Percentiles rank a stretch among this genome's conserved stretches.
Evolutionary conservation across 75 land plant species (phyloP).

Genomic region (Isoetes taiwanensis): DNA sequence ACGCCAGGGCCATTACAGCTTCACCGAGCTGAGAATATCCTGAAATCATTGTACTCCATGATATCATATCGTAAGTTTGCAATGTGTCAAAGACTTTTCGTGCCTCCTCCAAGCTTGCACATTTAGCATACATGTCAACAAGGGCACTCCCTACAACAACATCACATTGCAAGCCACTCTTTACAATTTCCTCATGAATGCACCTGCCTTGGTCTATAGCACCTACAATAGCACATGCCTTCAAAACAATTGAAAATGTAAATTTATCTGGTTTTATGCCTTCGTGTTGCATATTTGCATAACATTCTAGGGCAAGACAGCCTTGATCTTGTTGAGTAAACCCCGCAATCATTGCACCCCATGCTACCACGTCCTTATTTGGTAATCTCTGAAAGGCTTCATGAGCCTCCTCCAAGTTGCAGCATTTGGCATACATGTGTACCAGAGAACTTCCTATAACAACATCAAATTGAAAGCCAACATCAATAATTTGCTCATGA

Average conservation of each 20-base stretch:
- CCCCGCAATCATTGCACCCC: conserved; percentile 22
- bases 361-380: conserved; percentile 13
- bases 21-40: conserved; percentile 21
- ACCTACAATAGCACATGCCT: neutral
- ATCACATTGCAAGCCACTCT: conserved; percentile 20
- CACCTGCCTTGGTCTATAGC: neutral
- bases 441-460: conserved; percentile 29
- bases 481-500: conserved; percentile 26
- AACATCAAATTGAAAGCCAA: conserved; percentile 22
- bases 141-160: conserved; percentile 36
- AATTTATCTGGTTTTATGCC: neutral
- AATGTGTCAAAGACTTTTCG: conserved; percentile 20
- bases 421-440: conserved; percentile 32
- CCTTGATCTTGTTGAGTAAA: conserved; percentile 1
- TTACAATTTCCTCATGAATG: neutral
- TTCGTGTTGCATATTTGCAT: neutral
- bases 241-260: neutral
- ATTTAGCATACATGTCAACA: conserved; percentile 45
- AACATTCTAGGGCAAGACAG: conserved; percentile 12
- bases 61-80: conserved; percentile 16
- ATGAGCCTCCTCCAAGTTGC: conserved; percentile 24
- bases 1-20: conserved; percentile 13
- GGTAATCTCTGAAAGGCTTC: conserved; percentile 29
- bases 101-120: conserved; percentile 19
- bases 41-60: conserved; percentile 34